Evolutionary conservation across 257 asterid species (phyloP), one percentile per base, ranked within the genome.

Genomic region (Capsicum baccatum): DNA sequence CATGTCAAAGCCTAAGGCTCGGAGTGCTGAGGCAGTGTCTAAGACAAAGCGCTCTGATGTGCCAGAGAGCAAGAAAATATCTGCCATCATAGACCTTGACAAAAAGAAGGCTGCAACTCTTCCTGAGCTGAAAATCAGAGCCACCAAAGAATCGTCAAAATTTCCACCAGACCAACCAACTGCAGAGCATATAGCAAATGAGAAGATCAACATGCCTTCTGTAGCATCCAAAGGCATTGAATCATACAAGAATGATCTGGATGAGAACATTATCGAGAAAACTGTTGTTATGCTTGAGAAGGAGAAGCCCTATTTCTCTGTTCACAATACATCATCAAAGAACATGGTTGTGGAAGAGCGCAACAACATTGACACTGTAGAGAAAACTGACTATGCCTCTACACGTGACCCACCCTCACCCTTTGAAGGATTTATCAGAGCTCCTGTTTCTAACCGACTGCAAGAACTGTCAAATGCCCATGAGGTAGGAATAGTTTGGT

Each of bases 221-320:
- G 84, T 84, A 37, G 71, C 83, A 48, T 73, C 86, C 63, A 84
- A 70, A 85, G 67, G 54, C 89, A 88, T 86, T 82, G 93, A 91
- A 66, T 63, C 80, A 48, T 83, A 82, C 86, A 83, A 81, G 85
- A 87, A 80, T 79, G 79, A 84, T 83, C 63, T 42, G 26, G 96
- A 94, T 84, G 97, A 94, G 85, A 93, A 86, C 83, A 90, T 97
- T 58, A 86, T 97, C 79, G 99, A 97, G 91, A 97, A 95, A 90
- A 87, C 88, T 85, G 96, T 96, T 85, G 92, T 94, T 79, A 91
- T 91, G 90, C 94, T 91, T 6, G 98, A 96, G 91, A 69, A 83
- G 82, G 98, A 93, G 90, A 95, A 90, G 87, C 90, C 98, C 67
- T 84, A 91, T 80, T 58, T 73, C 82, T 87, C 95, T 71, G 84